Evolutionary conservation across 2,329 filamentous ascomycete species (phyloP).

Genomic region (Hypomyces perniciosus): DNA sequence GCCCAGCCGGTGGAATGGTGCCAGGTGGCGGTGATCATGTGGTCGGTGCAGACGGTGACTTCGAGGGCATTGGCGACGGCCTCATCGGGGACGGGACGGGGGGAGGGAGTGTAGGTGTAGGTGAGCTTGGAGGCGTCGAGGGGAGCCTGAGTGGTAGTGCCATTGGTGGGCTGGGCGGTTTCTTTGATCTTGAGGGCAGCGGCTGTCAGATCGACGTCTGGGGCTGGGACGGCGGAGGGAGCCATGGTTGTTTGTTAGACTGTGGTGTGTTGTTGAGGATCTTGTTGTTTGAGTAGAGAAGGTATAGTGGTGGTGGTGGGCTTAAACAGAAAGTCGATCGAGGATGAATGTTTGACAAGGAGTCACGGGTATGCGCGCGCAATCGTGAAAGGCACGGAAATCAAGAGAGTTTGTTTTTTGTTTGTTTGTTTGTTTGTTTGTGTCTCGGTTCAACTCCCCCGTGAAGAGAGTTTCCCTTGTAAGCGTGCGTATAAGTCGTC

Average conservation of each 20-base stretch:
- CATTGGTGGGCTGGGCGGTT: constrained; percentile 26
- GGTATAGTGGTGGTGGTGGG: no score
- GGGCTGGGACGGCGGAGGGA: constrained; percentile 40
- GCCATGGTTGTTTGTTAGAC: constrained; percentile 34
- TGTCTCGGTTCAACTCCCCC: no score
- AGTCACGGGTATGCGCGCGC: no score
- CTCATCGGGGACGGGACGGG: constrained; percentile 48
- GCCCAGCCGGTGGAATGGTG: constrained; percentile 61
- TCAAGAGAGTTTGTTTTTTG: no score
- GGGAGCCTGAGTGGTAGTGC: constrained; percentile 47
- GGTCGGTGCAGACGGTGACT: constrained; percentile 67
- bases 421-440: no score
- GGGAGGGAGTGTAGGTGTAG: constrained; percentile 45
- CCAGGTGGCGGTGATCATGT: constrained; percentile 79
- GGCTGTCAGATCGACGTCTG: constrained; percentile 47
- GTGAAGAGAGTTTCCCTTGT: no score
- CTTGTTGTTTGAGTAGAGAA: neutral
- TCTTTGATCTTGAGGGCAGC: constrained; percentile 47
- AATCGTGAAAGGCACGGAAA: no score
- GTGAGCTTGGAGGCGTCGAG: constrained; percentile 58
- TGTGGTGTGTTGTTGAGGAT: neutral
- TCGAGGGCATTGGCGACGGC: constrained; percentile 39
- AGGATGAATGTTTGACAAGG: neutral
- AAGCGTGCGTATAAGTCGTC: no score
- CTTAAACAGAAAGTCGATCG: neutral